These are phyloP conservation scores for Colletotrichum lentis DNA, from an alignment of 2,329 filamentous ascomycete genomes.

Conservation along the genomic window DNA sequence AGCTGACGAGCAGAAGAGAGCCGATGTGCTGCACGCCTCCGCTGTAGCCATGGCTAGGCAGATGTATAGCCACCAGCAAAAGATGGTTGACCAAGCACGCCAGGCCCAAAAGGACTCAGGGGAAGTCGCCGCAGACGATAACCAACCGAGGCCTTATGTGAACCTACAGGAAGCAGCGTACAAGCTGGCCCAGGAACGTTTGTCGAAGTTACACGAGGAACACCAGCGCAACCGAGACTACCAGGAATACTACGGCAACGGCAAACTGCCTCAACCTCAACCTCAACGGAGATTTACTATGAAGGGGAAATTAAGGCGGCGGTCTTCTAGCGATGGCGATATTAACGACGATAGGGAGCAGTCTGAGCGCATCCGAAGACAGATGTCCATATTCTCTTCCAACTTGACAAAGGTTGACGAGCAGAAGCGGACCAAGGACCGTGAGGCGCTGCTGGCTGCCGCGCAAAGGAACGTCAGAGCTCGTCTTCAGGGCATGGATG, in stretches of 20 bases:
- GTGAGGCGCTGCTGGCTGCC: constrained; percentile 76
- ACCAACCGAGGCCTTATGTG: constrained; percentile 62
- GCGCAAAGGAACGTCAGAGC: constrained; percentile 88
- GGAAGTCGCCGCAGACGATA: constrained; percentile 46
- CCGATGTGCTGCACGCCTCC: constrained; percentile 79
- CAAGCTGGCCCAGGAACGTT: constrained; percentile 81
- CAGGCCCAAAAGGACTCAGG: constrained; percentile 48
- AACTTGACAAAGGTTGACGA: constrained; percentile 73
- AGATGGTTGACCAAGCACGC: constrained; percentile 62
- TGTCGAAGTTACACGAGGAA: constrained; percentile 81
- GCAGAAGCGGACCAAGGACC: constrained; percentile 78
- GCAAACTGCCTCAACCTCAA: constrained; percentile 45
- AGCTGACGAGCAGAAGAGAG: constrained; percentile 75
- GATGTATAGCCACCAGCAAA: constrained; percentile 79
- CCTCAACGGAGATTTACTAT: constrained; percentile 57
- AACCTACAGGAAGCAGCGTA: constrained; percentile 88
- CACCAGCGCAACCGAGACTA: constrained; percentile 69
- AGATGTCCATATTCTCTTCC: constrained; percentile 81
- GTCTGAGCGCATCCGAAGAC: constrained; percentile 75
- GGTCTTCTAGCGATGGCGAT: constrained; percentile 73
- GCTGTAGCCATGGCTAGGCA: constrained; percentile 89
- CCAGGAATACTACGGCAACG: constrained; percentile 78
- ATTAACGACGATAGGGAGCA: constrained; percentile 71
- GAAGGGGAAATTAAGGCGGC: constrained; percentile 65
- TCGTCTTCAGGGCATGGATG: constrained; percentile 80